Evolutionary conservation across 164 flowering plant genomes (phyloP).

Genomic region (Tetracentron sinense): DNA sequence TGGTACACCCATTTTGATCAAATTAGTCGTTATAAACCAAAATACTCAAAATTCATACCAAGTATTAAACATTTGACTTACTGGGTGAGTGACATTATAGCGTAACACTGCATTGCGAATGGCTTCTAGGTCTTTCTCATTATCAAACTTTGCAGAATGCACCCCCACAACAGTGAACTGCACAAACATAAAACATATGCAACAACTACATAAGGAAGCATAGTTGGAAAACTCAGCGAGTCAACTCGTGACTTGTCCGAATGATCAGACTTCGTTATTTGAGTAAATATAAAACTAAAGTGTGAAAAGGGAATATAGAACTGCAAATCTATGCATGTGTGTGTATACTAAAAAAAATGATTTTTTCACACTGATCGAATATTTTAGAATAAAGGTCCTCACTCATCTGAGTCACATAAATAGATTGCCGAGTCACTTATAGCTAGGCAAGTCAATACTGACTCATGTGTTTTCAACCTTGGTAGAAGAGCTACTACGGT

Average conservation of each 20-base stretch:
- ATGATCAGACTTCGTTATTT: neutral
- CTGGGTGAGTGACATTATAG: conserved; percentile 82
- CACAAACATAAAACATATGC: conserved; percentile 7
- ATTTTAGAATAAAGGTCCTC: no score
- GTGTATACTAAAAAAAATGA: no score
- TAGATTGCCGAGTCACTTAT: no score
- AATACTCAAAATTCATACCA: neutral
- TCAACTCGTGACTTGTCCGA: neutral
- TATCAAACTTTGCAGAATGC: conserved; percentile 97
- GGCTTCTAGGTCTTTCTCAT: conserved; percentile 93
- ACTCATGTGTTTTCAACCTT: no score
- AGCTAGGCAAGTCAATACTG: no score
- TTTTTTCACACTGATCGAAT: no score
- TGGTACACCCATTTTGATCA: neutral
- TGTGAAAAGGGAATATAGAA: no score
- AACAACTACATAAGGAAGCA: neutral
- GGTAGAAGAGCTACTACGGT: no score
- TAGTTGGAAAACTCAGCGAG: neutral
- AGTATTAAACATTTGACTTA: conserved; percentile 33
- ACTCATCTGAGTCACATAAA: no score
- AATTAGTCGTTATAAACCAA: neutral
- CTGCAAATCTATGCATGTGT: no score
- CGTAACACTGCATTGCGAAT: conserved; percentile 92
- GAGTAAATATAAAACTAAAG: neutral
- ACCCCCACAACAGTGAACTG: conserved; percentile 95